Base-by-base conservation (phyloP, 2,329 filamentous ascomycete species). In the Drechslerella stenobrocha region DNA sequence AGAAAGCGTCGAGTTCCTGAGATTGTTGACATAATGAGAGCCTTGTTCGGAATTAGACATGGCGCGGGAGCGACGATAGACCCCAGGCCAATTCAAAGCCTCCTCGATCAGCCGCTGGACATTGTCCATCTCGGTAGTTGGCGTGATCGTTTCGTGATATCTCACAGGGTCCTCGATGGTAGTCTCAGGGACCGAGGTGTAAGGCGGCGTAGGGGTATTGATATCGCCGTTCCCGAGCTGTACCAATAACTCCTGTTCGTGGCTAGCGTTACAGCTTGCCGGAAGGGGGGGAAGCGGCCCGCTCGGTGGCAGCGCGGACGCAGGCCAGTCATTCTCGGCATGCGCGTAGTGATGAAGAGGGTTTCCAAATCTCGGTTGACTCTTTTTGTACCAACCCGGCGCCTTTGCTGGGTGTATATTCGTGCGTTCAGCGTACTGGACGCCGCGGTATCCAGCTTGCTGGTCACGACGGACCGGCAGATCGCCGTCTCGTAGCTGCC, bases 331-430 rank as follows among this genome's bases (percentile, higher is more conserved):
- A 5, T 5, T 30, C 5, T 30, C 28, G 11, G 11, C 5, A 5
- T 30, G 28, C 28, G 28, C 11, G 28, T 30, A 30, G 5, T 42
- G 18, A 7, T 42, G 13, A 37, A 37, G 35, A 48, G 53, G 61
- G 24, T 59, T 46, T 26, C 53, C 53, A 48, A 58, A 11, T 7
- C 28, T 34, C 2, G 44, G 11, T 34, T 59, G 61, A 3, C 52
- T 42, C 15, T 52, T 23, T 1, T 22, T 7, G 34, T 59, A 59
- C 61, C 61, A 66, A 22, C 44, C 52, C 1, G 61, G 61, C 28
- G 52, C 30, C 2, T 26, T 40, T 5, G 26, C 26, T 3, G 37
- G 18, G 15, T 8, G 1, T 9, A 32, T 18, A 3, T 28, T 35
- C 13, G 9, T 11, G 7, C 40, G 47, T n/a, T 26, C 30, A 2